phyloP scores from a whole-genome alignment of 352 stramenopile species.

The Phytophthora hibernalis region DNA sequence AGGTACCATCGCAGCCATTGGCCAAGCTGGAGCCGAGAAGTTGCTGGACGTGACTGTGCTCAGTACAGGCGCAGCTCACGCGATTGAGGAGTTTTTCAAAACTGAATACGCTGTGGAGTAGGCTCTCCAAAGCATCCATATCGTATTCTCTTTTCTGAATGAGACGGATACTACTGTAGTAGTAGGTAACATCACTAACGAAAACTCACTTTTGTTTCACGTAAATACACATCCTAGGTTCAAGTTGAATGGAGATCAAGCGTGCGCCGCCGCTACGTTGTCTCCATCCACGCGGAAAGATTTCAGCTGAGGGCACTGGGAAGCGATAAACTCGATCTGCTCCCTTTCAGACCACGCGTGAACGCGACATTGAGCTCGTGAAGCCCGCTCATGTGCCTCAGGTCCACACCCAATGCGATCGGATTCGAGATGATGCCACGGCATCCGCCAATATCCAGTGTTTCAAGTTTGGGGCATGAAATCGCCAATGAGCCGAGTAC shows the following conservation, averaged over 20 bases:
- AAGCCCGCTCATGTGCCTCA: constrained; percentile 54
- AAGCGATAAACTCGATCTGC: constrained; percentile 61
- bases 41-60: constrained; percentile 74
- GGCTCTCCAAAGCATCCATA: constrained; percentile 1
- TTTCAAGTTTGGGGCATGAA: constrained; percentile 51
- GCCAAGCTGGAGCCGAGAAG: constrained; percentile 52
- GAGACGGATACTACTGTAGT: too few relatives aligned
- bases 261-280: constrained; percentile 27
- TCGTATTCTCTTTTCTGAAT: not conserved
- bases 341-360: constrained; percentile 49
- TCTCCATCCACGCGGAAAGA: constrained; percentile 58
- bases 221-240: too few relatives aligned
- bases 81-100: constrained; percentile 78
- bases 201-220: too few relatives aligned
- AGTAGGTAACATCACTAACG: too few relatives aligned
- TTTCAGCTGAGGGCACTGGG: constrained; percentile 67
- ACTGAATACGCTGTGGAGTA: constrained; percentile 70
- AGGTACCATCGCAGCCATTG: constrained; percentile 64
- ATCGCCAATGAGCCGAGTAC: constrained; percentile 47
- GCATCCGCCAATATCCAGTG: constrained; percentile 67
- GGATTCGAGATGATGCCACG: constrained; percentile 65
- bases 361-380: constrained; percentile 71
- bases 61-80: constrained; percentile 57
- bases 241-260: constrained; percentile 17
- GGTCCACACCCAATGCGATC: constrained; percentile 42